phyloP scores from a whole-genome alignment of 306 rosid genomes.

The Gynostemma pentaphyllum region DNA sequence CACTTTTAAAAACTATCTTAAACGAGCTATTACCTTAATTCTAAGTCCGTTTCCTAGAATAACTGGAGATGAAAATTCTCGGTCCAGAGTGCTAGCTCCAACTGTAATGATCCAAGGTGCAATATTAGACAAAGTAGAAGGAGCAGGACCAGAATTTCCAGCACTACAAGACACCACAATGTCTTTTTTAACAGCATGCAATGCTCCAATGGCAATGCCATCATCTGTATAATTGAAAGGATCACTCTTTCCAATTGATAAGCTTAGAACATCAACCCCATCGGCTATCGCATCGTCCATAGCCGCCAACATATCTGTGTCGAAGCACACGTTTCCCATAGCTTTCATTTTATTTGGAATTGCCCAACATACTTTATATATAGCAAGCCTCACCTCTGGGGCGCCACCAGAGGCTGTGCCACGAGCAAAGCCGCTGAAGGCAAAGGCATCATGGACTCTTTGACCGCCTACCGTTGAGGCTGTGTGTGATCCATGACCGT shows the following conservation, averaged over 20 bases:
- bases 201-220: constrained; percentile 47
- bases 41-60: constrained; percentile 34
- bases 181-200: constrained; percentile 56
- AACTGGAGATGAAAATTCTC: constrained; percentile 48
- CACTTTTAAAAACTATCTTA: too few species aligned
- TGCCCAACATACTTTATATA: constrained; percentile 97
- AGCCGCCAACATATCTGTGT: constrained; percentile 70
- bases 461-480: constrained; percentile 77
- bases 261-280: constrained; percentile 62
- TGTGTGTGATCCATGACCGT: constrained; percentile 90
- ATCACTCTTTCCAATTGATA: constrained; percentile 39
- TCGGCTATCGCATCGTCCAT: constrained; percentile 85
- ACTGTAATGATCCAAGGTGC: constrained; percentile 94
- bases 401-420: constrained; percentile 84
- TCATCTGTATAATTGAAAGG: constrained; percentile 45
- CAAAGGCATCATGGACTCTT: constrained; percentile 26
- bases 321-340: constrained; percentile 50
- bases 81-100: constrained; percentile 69
- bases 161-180: constrained; percentile 82
- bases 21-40: constrained; percentile 48
- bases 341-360: constrained; percentile 41
- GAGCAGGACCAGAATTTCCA: constrained; percentile 63
- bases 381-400: constrained; percentile 56
- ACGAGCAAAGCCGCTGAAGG: constrained; percentile 54
- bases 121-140: constrained; percentile 41